phyloP scores from a whole-genome alignment of 345 rosid species.

The Anacardium occidentale region DNA sequence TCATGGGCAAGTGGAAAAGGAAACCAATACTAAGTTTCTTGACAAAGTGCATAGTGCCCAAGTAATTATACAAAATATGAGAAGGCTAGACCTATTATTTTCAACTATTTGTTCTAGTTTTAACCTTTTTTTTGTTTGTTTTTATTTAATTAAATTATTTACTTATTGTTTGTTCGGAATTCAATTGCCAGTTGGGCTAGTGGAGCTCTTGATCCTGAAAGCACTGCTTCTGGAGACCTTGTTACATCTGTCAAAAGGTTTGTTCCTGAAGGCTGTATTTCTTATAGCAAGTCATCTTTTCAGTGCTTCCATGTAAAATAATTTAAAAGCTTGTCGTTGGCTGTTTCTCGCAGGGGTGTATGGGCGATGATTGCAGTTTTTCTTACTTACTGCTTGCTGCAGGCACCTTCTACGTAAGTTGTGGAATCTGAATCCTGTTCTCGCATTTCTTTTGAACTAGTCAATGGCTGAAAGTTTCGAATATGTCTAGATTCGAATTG shows the following conservation, averaged over 20 bases:
- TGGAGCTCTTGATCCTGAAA: conserved; percentile 91
- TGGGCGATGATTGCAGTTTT: conserved; percentile 99
- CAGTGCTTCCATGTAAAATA: not conserved
- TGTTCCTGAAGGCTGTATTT: conserved; percentile 14
- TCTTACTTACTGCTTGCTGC: conserved; percentile 93
- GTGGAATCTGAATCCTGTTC: not conserved
- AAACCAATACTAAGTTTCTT: not conserved
- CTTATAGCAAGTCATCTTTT: not conserved
- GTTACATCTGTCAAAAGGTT: conserved; percentile 96
- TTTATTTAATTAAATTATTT: not conserved
- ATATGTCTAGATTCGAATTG: no score
- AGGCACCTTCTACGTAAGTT: conserved; percentile 97
- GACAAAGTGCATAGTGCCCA: not conserved
- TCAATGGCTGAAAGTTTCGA: no score
- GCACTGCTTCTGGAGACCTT: conserved; percentile 54
- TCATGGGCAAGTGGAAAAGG: no score
- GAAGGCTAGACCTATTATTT: not conserved
- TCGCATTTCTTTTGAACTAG: not conserved
- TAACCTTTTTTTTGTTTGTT: not conserved
- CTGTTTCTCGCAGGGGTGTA: conserved; percentile 65
- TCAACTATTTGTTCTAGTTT: not conserved
- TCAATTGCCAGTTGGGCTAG: conserved; percentile 80
- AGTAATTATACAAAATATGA: conserved; percentile 1
- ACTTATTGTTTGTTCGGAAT: conserved; percentile 11
- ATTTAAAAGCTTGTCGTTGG: conserved; percentile 18